Evolutionary conservation across 345 rosid genomes (phyloP).

Genomic region (Boechera divaricarpa): DNA sequence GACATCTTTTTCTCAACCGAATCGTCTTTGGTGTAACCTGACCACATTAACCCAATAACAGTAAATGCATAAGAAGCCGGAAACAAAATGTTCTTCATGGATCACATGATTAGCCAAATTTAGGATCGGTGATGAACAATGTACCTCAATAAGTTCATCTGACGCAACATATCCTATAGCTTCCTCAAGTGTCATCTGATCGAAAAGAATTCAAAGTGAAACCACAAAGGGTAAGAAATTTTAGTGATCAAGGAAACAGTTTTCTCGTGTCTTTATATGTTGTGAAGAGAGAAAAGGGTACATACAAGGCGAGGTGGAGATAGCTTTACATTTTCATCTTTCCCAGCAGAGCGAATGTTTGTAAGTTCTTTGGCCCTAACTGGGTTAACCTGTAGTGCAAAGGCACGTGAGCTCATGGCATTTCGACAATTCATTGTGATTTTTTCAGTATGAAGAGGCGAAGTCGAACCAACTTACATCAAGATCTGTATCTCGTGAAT

Average conservation of each 20-base stretch:
- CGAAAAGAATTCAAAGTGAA: constrained; percentile 12
- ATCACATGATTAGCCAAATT: background rate
- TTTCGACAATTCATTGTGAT: background rate
- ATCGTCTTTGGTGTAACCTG: constrained; percentile 96
- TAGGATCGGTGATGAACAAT: background rate
- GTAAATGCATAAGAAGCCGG: background rate
- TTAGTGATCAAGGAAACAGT: constrained; percentile 5
- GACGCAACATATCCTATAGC: constrained; percentile 96
- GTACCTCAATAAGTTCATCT: constrained; percentile 97
- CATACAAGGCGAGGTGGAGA: constrained; percentile 93
- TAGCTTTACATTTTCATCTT: constrained; percentile 89
- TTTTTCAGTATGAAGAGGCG: constrained; percentile 4
- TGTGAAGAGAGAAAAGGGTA: constrained; percentile 9
- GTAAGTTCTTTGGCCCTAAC: constrained; percentile 82
- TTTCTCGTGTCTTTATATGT: constrained; percentile 1
- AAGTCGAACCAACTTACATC: constrained; percentile 65
- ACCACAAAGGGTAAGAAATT: background rate
- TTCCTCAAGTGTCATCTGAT: constrained; percentile 96
- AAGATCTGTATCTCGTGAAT: constrained; percentile 93
- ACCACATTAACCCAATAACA: constrained; percentile 25
- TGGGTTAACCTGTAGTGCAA: constrained; percentile 74
- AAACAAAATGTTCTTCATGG: background rate
- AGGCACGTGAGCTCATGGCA: constrained; percentile 35
- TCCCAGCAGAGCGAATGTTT: constrained; percentile 79
- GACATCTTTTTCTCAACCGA: constrained; percentile 79